Conservation (phyloP, 345 rosid species). For the Gossypioides kirkii region DNA sequence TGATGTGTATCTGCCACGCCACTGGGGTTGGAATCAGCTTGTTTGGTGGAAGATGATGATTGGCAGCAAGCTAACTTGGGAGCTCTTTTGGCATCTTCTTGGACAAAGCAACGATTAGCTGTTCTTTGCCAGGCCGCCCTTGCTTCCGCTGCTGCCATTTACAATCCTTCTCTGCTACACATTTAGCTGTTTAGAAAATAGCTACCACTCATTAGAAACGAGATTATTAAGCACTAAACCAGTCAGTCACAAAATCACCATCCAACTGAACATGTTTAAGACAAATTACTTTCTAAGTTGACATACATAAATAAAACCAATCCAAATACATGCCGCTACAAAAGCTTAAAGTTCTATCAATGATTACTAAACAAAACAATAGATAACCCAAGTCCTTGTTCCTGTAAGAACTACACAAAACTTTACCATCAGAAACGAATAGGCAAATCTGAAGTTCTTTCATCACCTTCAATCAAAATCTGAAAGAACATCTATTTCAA, state of each 20-base stretch:
- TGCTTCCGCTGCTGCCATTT: constrained; percentile 90
- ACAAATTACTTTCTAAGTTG: background rate
- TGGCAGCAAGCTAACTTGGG: constrained; percentile 87
- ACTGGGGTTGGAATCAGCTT: constrained; percentile 44
- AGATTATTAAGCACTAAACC: background rate
- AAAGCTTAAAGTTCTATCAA: background rate
- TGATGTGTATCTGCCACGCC: constrained; percentile 34
- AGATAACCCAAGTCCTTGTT: background rate
- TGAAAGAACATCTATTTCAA: background rate
- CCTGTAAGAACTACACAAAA: background rate
- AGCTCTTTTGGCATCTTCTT: constrained; percentile 97
- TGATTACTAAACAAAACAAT: background rate
- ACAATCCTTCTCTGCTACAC: constrained; percentile 29
- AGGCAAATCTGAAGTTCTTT: background rate
- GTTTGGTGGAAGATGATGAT: constrained; percentile 64
- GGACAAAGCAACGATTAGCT: constrained; percentile 89
- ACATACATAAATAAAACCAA: background rate
- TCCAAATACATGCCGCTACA: background rate
- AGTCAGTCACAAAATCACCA: background rate
- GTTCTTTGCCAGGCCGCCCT: constrained; percentile 91
- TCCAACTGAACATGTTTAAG: background rate
- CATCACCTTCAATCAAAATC: background rate
- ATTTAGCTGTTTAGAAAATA: constrained; percentile 24
- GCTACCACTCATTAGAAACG: background rate
- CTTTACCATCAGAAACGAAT: background rate